Percentiles rank a stretch among this genome's conserved stretches.
These are phyloP conservation scores for Dacryopinax spathularia DNA, from an alignment of 768 basidiomycete species.

Conservation along the genomic window DNA sequence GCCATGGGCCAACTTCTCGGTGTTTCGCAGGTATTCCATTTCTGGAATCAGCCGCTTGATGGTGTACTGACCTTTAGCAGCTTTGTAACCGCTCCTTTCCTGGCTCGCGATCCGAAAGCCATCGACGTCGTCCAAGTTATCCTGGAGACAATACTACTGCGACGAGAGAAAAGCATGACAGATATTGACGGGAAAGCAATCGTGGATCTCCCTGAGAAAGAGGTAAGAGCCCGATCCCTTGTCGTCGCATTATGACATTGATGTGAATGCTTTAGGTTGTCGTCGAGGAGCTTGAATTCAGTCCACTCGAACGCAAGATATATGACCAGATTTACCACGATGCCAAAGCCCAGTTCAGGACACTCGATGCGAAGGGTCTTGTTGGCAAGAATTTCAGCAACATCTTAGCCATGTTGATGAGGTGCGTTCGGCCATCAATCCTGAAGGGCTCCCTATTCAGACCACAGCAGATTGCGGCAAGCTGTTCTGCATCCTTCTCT, in stretches of 20 bases:
- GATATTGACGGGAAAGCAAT: slow-evolving; percentile 76
- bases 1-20: slow-evolving; percentile 42
- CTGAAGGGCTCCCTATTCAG: not conserved
- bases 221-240: slow-evolving; percentile 30
- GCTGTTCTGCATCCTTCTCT: slow-evolving; percentile 85
- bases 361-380: slow-evolving; percentile 61
- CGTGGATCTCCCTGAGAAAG: slow-evolving; percentile 76
- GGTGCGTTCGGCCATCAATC: slow-evolving; percentile 33
- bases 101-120: slow-evolving; percentile 79
- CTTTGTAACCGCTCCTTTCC: slow-evolving; percentile 84
- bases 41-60: not conserved
- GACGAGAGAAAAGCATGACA: slow-evolving; percentile 86
- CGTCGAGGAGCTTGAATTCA: slow-evolving; percentile 67
- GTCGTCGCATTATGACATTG: slow-evolving; percentile 4
- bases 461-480: slow-evolving; percentile 52
- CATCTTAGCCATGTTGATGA: slow-evolving; percentile 90
- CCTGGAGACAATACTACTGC: slow-evolving; percentile 69
- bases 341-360: slow-evolving; percentile 68
- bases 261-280: slow-evolving; percentile 32
- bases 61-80: slow-evolving; percentile 68
- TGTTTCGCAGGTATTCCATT: not conserved
- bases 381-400: slow-evolving; percentile 70
- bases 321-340: slow-evolving; percentile 76
- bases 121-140: slow-evolving; percentile 93
- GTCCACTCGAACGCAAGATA: slow-evolving; percentile 64